Evolutionary conservation across 83 land plant species (phyloP), one percentile per base, ranked within the genome.

Genomic region (Larix sibirica): DNA sequence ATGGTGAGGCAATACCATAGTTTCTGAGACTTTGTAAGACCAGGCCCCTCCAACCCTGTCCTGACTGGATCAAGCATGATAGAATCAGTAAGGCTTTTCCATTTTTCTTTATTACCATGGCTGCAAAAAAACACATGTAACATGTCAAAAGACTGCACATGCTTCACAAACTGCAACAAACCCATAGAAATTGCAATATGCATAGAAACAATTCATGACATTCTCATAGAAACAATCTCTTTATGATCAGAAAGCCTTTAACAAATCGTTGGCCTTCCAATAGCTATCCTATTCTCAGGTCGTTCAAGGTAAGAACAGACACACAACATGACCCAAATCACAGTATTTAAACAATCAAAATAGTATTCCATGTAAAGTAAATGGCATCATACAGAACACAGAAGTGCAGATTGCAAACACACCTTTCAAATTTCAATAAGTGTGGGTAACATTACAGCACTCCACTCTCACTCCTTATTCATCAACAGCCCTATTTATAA

Each of bases 41-140:
- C 98, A 74, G 98, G 94, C 54, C 99, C 99, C 82, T 97, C 99
- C 85, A 97, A 87, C 24, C 99, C 99, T 38, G 98, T 97, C 79
- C 99, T 90, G 47, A 95, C 99, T 97, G 93, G 40, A 80, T 58
- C 36, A 80, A 31, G n/a, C 64, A 63, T 56, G n/a, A 10, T 24
- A 61, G n/a, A 13, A 50, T 8, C 16, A n/a, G 65, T 60, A 26
- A 36, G 40, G 82, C 31, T 54, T 80, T 36, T 47, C 5, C 17
- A 76, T 17, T 54, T 80, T 36, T 26, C 2, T 6, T 62, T 16
- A 63, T 20, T 78, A 59, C n/a, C 28, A 77, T 10, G 16, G 33
- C 59, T 64, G 28, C 23, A 71, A 28, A 14, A 26, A 83, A 33
- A 20, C 50, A 59, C 71, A 38, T 40, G 33, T 14, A 80, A 83